Evolutionary conservation across 148 eudicot genomes (phyloP).

Genomic region (Rhododendron ferrugineum): DNA sequence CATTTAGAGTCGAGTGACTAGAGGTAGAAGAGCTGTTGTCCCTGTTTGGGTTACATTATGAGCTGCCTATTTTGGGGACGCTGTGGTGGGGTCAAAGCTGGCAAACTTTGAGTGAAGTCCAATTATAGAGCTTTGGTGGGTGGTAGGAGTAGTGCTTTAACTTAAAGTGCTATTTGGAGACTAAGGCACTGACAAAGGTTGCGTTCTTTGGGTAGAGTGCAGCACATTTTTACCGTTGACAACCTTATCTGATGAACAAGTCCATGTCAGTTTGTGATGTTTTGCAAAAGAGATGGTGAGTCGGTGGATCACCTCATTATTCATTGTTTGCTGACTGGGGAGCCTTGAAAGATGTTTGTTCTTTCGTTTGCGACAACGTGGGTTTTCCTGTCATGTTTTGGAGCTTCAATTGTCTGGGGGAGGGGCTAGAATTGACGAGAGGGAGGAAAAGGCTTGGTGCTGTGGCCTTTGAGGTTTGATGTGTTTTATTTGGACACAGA

Average conservation of each 20-base stretch:
- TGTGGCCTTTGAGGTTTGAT: not conserved
- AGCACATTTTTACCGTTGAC: not conserved
- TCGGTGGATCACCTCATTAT: not conserved
- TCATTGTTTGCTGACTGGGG: not conserved
- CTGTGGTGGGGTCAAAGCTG: not conserved
- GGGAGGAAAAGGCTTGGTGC: not conserved
- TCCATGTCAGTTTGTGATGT: not conserved
- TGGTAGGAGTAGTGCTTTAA: not conserved
- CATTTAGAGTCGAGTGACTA: not conserved
- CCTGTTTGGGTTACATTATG: not conserved
- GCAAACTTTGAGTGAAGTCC: not conserved
- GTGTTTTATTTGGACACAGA: not conserved
- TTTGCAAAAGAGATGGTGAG: not conserved
- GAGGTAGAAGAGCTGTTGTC: not conserved
- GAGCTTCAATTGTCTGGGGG: not conserved
- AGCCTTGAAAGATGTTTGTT: not conserved
- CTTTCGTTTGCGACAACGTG: not conserved
- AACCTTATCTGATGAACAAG: not conserved
- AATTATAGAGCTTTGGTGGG: not conserved
- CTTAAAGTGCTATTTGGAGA: not conserved
- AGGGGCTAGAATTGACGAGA: not conserved
- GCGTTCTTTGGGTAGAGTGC: not conserved
- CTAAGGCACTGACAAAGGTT: not conserved
- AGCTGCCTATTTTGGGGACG: not conserved
- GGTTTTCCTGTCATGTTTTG: not conserved